These are phyloP conservation scores for Populus euphratica DNA, from an alignment of 345 rosid genomes.

Conservation along the genomic window DNA sequence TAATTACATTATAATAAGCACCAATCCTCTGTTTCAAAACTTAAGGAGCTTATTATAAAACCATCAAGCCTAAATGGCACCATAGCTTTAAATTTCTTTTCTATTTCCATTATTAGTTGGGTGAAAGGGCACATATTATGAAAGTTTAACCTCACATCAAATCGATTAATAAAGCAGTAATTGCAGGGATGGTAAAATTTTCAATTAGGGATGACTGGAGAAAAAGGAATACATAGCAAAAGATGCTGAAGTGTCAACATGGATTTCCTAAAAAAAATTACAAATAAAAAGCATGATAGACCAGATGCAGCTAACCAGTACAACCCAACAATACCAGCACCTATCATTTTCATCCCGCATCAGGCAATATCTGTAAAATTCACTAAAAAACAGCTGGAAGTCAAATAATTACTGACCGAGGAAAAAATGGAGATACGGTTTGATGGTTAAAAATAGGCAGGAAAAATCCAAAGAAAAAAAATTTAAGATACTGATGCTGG, in stretches of 20 bases:
- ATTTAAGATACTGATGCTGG: background rate
- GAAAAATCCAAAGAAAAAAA: background rate
- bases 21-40: background rate
- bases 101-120: background rate
- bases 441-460: background rate
- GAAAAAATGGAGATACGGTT: background rate
- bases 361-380: background rate
- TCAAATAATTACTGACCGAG: background rate
- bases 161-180: background rate
- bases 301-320: background rate
- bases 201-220: background rate
- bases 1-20: background rate
- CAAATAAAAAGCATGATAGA: background rate
- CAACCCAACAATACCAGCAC: background rate
- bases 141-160: background rate
- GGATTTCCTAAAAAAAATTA: background rate
- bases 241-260: background rate
- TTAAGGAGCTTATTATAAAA: background rate
- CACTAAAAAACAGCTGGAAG: background rate
- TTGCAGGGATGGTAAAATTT: background rate
- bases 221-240: background rate
- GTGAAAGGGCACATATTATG: background rate
- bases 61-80: background rate
- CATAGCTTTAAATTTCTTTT: background rate
- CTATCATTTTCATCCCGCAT: background rate